Base-by-base conservation (phyloP, 805 yeast species). In the Nakazawaea sp. region DNA sequence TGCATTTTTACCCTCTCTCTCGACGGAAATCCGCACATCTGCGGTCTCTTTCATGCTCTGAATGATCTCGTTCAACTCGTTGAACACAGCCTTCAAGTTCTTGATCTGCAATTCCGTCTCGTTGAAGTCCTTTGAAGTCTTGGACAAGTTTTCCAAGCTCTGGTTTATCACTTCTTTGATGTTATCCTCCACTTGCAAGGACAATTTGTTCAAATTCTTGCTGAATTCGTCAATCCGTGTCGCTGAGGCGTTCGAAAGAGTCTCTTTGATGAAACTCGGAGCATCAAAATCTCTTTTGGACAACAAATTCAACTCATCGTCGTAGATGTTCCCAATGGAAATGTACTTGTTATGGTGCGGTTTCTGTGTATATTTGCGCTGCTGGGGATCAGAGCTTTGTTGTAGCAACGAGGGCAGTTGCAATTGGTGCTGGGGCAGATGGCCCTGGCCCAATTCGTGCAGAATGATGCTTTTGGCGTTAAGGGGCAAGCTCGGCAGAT, bases 221-320 rank as follows among this genome's bases (percentile, higher is more conserved):
- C 79, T 75, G 55, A 81, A 82, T 38, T 72, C 75, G 47, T 83
- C 88, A 24, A 85, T 81, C 43, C 79, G 83, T 1, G 74, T 57
- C 2, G 89, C 90, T 5, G 81, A 72, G 1, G 87, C 85, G 43
- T 75, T 72, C 9, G 75, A 62, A 43, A 85, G 53, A 38, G 75
- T 72, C 11, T 61, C 51, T 10, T 66, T 64, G 3, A 77, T 70
- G 48, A 66, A 77, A 2, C 47, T 40, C 18, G 63, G 64, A 1
- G 81, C 75, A 44, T 73, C 64, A 44, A 72, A 75, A 3, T 55
- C 43, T 2, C 64, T 61, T 25, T 59, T 61, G 3, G 68, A 53
- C 13, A 73, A 48, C 25, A 63, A 51, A 18, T 56, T 48, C 30
- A 68, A 43, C 18, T 51, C 41, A 35, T 44, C 50, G 25, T 28